These are phyloP conservation scores for Fragaria ananassa DNA, from an alignment of 306 rosid species.

Conservation along the genomic window DNA sequence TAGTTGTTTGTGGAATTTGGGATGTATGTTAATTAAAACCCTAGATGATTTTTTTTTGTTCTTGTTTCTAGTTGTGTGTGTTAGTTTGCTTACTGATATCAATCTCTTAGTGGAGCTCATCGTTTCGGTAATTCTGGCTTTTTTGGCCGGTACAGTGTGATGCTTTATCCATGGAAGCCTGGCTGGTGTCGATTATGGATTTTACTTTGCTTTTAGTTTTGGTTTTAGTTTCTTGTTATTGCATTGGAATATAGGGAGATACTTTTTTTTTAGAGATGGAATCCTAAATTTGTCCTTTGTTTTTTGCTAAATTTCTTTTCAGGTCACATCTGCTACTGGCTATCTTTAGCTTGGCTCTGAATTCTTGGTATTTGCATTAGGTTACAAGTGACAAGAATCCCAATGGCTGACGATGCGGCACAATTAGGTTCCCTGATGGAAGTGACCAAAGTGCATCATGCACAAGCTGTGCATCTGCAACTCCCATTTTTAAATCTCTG, in stretches of 20 bases:
- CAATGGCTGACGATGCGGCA: conserved; percentile 44
- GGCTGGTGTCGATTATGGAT: not conserved
- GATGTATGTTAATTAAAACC: not conserved
- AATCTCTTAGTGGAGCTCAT: not conserved
- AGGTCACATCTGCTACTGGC: not conserved
- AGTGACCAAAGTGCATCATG: no score
- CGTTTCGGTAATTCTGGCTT: not conserved
- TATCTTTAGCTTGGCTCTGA: not conserved
- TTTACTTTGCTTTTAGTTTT: not conserved
- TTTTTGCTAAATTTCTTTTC: not conserved
- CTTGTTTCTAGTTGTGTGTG: no score
- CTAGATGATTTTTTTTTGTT: no score
- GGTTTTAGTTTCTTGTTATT: not conserved
- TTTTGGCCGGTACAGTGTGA: not conserved
- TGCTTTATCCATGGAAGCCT: conserved; percentile 2
- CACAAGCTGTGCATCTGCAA: no score
- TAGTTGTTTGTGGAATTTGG: no score
- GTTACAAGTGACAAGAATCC: not conserved
- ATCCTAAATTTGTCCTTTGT: not conserved
- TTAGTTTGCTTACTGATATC: not conserved
- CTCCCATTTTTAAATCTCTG: no score
- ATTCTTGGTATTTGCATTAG: not conserved
- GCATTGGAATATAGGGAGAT: not conserved
- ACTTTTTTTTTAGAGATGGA: not conserved
- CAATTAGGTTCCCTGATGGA: conserved; percentile 46